Percentiles rank a stretch among this genome's conserved stretches.
Evolutionary conservation across 1,284 basidiomycete genomes (phyloP).

Genomic region (Cutaneotrichosporon dermatis): DNA sequence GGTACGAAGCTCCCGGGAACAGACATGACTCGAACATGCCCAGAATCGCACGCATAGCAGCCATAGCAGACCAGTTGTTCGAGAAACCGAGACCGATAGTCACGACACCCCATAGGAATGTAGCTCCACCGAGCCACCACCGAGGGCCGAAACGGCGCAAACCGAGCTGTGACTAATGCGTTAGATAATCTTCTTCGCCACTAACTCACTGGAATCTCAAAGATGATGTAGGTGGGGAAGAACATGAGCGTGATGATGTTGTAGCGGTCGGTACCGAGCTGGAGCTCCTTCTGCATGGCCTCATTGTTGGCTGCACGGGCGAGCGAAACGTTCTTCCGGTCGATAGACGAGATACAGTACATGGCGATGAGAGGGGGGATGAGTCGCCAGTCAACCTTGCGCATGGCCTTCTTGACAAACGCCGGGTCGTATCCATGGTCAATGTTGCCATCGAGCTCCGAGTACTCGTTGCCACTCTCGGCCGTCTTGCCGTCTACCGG

Average conservation of each 20-base stretch:
- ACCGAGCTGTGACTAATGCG: slow-evolving; percentile 20
- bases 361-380: slow-evolving; percentile 16
- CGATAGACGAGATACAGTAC: slow-evolving; percentile 18
- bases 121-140: slow-evolving; percentile 11
- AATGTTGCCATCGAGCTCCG: slow-evolving; percentile 5
- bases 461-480: too few species aligned
- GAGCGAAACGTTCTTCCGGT: slow-evolving; percentile 26
- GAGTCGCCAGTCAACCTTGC: slow-evolving; percentile 17
- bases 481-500: too few species aligned
- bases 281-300: slow-evolving; percentile 13
- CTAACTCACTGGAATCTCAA: slow-evolving; percentile 25
- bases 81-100: slow-evolving; percentile 46
- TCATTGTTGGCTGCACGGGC: slow-evolving; percentile 14
- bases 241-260: slow-evolving; percentile 42
- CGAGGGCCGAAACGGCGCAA: slow-evolving; percentile 16
- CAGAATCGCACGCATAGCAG: slow-evolving; percentile 46
- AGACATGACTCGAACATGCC: slow-evolving; percentile 44
- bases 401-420: slow-evolving; percentile 5
- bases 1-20: slow-evolving; percentile 45
- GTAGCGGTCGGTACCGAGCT: slow-evolving; percentile 34
- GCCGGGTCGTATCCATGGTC: slow-evolving; percentile 11
- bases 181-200: background rate
- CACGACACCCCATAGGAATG: slow-evolving; percentile 43
- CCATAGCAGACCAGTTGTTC: slow-evolving; percentile 41
- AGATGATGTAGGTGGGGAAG: slow-evolving; percentile 28